Evolutionary conservation across 106 monocot genomes (phyloP), one percentile per base, ranked within the genome.

Genomic region (Hemerocallis citrina): DNA sequence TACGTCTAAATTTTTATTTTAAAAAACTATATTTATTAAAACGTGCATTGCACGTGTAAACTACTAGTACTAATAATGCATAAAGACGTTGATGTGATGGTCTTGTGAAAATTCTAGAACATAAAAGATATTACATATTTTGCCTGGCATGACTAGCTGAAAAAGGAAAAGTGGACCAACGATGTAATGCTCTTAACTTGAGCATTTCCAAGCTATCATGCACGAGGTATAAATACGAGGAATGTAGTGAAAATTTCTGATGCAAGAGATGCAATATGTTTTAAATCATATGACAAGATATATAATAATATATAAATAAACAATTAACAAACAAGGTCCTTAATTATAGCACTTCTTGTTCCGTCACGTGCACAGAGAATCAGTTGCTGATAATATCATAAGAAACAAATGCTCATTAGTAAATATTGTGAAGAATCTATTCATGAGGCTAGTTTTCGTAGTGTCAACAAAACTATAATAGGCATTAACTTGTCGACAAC

Each of bases 201-300:
- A 21, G n/a, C n/a, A n/a, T n/a, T n/a, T n/a, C n/a, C n/a, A n/a
- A n/a, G n/a, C n/a, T n/a, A n/a, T n/a, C n/a, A n/a, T n/a, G n/a
- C n/a, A n/a, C n/a, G n/a, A n/a, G n/a, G n/a, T n/a, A n/a, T n/a
- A n/a, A n/a, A n/a, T n/a, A n/a, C n/a, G n/a, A n/a, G n/a, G n/a
- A n/a, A n/a, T n/a, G n/a, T n/a, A n/a, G n/a, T n/a, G n/a, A n/a
- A 34, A 57, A 34, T 52, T 29, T 52, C 24, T 52, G 28, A 52
- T 28, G 29, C 9, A 13, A 1, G 52, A 52, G 14, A 52, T 29
- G n/a, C 29, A 52, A 52, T 22, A 47, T 0, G 23, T 47, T 12
- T 47, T 47, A 22, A 5, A 0, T 47, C 19, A 47, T 22, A 47
- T 47, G 47, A 47, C 17, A 1, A 21, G 21, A 47, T 21, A 47